phyloP scores from a whole-genome alignment of 2,329 filamentous ascomycete genomes.

The Cytospora piceicola region DNA sequence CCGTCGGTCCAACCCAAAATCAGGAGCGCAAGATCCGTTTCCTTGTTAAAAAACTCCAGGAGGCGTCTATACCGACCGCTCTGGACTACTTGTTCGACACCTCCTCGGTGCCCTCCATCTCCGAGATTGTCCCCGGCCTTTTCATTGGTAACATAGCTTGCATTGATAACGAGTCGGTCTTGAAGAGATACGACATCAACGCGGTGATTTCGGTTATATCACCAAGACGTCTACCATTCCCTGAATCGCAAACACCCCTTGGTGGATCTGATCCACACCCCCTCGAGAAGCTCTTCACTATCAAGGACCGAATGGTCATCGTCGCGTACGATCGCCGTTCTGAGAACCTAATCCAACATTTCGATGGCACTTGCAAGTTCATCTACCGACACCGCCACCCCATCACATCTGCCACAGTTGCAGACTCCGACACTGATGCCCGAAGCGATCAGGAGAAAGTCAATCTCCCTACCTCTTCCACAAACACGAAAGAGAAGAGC shows the following conservation, averaged over 20 bases:
- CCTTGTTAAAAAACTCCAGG: not conserved
- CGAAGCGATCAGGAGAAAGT: not conserved
- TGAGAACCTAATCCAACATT: slow-evolving; percentile 27
- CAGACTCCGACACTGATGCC: not conserved
- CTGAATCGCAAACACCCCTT: not conserved
- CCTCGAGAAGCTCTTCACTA: slow-evolving; percentile 21
- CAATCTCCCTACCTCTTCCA: not conserved
- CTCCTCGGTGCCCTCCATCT: slow-evolving; percentile 22
- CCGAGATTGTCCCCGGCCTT: slow-evolving; percentile 31
- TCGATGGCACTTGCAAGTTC: slow-evolving; percentile 32
- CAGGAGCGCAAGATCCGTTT: not conserved
- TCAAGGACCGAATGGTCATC: slow-evolving; percentile 29
- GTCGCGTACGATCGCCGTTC: slow-evolving; percentile 10
- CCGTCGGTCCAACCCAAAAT: too few species aligned
- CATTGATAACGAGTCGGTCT: slow-evolving; percentile 19
- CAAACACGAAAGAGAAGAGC: too few species aligned
- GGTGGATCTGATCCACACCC: slow-evolving; percentile 7
- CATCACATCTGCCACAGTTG: too few species aligned
- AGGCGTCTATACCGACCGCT: too few species aligned
- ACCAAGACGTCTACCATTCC: not conserved
- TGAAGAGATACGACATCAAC: slow-evolving; percentile 29
- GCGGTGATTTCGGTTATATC: slow-evolving; percentile 32
- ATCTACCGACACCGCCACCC: slow-evolving; percentile 29
- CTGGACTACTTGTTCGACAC: not conserved
- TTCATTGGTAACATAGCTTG: slow-evolving; percentile 31